Conservation (phyloP, 2,329 filamentous ascomycete genomes). For the Hypoxylon sp. region DNA sequence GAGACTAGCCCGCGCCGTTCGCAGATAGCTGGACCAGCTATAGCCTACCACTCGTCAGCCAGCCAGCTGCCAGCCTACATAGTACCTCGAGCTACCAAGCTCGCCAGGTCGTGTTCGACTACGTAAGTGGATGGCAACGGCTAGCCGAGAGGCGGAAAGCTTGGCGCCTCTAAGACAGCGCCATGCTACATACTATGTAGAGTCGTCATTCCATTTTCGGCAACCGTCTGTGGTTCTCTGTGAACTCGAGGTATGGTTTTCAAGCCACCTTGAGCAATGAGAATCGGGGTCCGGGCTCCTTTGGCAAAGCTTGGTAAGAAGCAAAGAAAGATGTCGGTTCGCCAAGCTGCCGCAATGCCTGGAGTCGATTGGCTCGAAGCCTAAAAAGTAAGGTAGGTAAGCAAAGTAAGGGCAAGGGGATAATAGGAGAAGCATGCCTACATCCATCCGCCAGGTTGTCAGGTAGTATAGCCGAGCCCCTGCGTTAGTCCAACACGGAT, state of each 20-base stretch:
- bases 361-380: conserved; percentile 11
- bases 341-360: conserved; percentile 25
- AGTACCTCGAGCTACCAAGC: no score
- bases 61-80: background rate
- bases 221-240: conserved; percentile 18
- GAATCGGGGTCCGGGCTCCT: background rate
- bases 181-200: no score
- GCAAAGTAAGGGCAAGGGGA: conserved; percentile 8
- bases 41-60: no score
- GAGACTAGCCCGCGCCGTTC: conserved; percentile 28
- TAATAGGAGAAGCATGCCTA: conserved; percentile 24
- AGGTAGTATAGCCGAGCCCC: conserved; percentile 28
- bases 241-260: conserved; percentile 2
- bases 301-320: background rate
- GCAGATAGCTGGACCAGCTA: conserved; percentile 14
- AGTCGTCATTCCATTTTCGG: conserved; percentile 15
- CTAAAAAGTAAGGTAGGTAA: conserved; percentile 28
- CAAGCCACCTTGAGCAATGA: conserved; percentile 4
- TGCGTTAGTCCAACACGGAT: conserved; percentile 26
- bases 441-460: conserved; percentile 8
- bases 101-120: no score
- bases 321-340: conserved; percentile 18
- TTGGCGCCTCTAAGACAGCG: conserved; percentile 19
- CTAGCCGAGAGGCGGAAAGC: conserved; percentile 13
- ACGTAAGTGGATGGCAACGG: conserved; percentile 4